Percentiles rank a stretch among this genome's conserved stretches.
Evolutionary conservation across 805 yeast genomes (phyloP).

Genomic region (Yarrowia osloensis): DNA sequence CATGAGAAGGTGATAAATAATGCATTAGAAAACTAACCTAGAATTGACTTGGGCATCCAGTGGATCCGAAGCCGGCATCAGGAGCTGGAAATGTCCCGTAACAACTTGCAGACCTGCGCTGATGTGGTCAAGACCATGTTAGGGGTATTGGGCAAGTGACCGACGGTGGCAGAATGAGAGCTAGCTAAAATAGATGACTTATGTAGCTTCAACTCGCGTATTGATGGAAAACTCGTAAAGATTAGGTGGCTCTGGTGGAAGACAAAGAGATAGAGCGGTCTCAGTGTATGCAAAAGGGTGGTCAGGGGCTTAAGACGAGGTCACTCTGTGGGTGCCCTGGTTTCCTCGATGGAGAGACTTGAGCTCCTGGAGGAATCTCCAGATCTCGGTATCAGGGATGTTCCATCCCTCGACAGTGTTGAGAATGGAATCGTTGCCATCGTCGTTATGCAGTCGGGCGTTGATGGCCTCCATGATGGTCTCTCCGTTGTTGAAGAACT

Average conservation of each 20-base stretch:
- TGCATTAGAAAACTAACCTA: conserved; percentile 18
- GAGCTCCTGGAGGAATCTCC: conserved; percentile 26
- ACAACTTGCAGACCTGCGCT: conserved; percentile 27
- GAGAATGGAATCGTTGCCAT: conserved; percentile 18
- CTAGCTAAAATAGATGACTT: neutral
- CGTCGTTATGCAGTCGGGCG: neutral
- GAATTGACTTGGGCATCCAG: conserved; percentile 13
- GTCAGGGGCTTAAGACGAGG: neutral
- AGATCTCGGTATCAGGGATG: conserved; percentile 27
- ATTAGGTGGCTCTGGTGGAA: neutral
- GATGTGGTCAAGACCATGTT: conserved; percentile 27
- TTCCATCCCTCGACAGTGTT: conserved; percentile 27
- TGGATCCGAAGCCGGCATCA: conserved; percentile 25
- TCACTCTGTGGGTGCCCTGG: neutral
- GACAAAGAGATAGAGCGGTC: conserved; percentile 7
- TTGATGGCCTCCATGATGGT: conserved; percentile 12
- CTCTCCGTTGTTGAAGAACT: conserved; percentile 14
- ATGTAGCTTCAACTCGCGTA: neutral
- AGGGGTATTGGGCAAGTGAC: conserved; percentile 24
- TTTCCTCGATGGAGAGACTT: conserved; percentile 4
- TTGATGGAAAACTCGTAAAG: neutral
- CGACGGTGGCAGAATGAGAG: neutral
- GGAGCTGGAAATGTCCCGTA: conserved; percentile 27
- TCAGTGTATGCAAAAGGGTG: conserved; percentile 6
- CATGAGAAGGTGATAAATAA: neutral